Base-by-base conservation (phyloP, 2,329 filamentous ascomycete species). In the Penicillium hesseltinei region DNA sequence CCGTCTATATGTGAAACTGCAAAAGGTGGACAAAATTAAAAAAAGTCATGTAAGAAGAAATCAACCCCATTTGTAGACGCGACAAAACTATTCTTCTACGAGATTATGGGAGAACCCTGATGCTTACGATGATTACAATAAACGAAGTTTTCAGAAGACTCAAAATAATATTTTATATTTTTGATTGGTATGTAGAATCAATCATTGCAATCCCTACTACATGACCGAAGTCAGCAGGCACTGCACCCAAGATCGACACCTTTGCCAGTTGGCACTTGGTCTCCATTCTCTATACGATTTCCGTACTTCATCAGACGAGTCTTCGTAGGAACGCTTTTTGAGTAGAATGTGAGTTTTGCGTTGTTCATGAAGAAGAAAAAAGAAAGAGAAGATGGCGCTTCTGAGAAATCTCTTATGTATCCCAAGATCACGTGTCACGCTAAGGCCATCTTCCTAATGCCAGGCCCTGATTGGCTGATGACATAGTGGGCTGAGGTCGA, bases 151-250 rank as follows among this genome's bases (percentile, higher is more conserved):
- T 11, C 11, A 10, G 13, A 50, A 54, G 17, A 57, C 23, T 48
- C 10, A 46, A 33, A 6, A 57, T 29, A 25, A 50, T 56, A 54
- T 60, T 46, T 2, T 8, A 15, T 52, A 19, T 33, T 51, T 51
- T 35, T 27, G 19, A 38, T 51, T 33, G 48, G 44, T 29, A 56
- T 83, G 81, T 83, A 78, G 78, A 76, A 75, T 80, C 78, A 78
- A 82, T 83, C 81, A 83, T 83, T 83, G 81, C 81, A 81, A 75
- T 82, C 80, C 77, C 80, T 78, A 70, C 78, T 80, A 83, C 71
- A 57, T 71, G 63, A 64, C 62, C 69, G 58, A 63, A 64, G 73
- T 75, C 74, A 71, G 68, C 71, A 80, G 80, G 75, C 77, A 82
- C 79, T 81, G 81, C 81, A 83, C 81, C 81, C 81, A 83, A 82